Evolutionary conservation across 1,284 basidiomycete species (phyloP).

Genomic region (Cutaneotrichosporon sp.): DNA sequence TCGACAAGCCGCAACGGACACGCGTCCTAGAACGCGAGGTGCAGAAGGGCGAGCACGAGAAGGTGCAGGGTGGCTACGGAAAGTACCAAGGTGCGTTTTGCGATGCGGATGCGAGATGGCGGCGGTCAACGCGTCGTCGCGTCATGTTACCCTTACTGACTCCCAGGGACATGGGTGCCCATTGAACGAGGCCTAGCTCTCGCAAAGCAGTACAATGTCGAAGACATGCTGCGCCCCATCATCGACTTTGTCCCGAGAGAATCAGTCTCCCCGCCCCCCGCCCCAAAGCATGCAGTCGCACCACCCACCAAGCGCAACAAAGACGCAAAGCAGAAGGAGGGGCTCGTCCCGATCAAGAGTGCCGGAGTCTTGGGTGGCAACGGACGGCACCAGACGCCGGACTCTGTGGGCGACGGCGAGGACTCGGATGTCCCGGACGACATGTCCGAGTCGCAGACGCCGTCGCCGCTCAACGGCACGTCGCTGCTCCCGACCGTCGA

Average conservation of each 20-base stretch:
- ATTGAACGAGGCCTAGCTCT: conserved; percentile 84
- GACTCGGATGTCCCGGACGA: conserved; percentile 20
- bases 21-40: conserved; percentile 96
- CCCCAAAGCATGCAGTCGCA: conserved; percentile 91
- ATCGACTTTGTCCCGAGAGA: conserved; percentile 86
- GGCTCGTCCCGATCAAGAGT: conserved; percentile 36
- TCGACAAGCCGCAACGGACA: conserved; percentile 98
- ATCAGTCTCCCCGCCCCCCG: conserved; percentile 88
- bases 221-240: conserved; percentile 83
- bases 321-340: conserved; percentile 36
- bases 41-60: conserved; percentile 98
- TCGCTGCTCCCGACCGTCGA: conserved; percentile 13
- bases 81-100: conserved; percentile 89
- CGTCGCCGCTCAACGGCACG: conserved; percentile 23
- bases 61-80: conserved; percentile 98
- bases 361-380: conserved; percentile 18
- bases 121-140: not conserved
- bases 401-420: conserved; percentile 17
- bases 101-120: not conserved
- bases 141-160: conserved; percentile 9
- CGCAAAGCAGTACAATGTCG: conserved; percentile 92
- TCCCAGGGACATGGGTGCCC: conserved; percentile 95
- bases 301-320: conserved; percentile 58
- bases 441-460: conserved; percentile 30
- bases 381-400: conserved; percentile 27